Evolutionary conservation across 2,329 filamentous ascomycete species (phyloP).

Genomic region (Claviceps fusiformis): DNA sequence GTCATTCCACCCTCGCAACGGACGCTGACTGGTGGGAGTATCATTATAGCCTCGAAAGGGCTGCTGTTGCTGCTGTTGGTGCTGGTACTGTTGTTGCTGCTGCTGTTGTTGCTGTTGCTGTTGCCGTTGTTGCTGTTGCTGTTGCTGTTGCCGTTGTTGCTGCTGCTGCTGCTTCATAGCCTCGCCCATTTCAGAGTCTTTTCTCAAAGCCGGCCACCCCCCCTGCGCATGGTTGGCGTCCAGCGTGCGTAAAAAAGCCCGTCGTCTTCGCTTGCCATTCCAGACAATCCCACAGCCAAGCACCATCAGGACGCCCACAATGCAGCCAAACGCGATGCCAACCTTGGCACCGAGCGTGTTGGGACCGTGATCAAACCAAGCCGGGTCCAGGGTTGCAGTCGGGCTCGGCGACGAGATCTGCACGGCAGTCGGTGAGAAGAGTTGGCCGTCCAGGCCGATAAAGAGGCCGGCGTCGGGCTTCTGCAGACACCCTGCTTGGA

Average conservation of each 20-base stretch:
- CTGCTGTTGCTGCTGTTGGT: conserved; percentile 10
- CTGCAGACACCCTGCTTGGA: conserved; percentile 44
- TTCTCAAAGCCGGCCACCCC: conserved; percentile 26
- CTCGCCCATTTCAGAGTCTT: conserved; percentile 16
- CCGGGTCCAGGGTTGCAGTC: conserved; percentile 23
- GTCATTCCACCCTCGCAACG: conserved; percentile 38
- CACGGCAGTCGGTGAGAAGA: conserved; percentile 35
- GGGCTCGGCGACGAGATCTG: conserved; percentile 37
- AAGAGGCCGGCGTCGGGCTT: conserved; percentile 31
- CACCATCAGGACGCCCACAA: conserved; percentile 33
- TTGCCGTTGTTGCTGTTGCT: too few species aligned
- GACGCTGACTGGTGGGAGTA: conserved; percentile 40
- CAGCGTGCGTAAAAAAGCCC: conserved; percentile 35
- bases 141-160: background rate
- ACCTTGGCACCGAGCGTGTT: conserved; percentile 42
- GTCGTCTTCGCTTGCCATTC: conserved; percentile 41
- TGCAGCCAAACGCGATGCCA: conserved; percentile 40
- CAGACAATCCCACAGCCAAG: conserved; percentile 40
- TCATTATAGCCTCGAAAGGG: conserved; percentile 17
- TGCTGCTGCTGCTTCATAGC: conserved; percentile 5
- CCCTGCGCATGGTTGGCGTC: conserved; percentile 24
- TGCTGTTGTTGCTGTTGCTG: too few species aligned
- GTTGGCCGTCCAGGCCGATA: conserved; percentile 35
- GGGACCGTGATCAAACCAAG: conserved; percentile 28
- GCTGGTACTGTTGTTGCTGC: too few species aligned